Conservation (phyloP, 2,329 filamentous ascomycete genomes). For the Botrytis deweyae region DNA sequence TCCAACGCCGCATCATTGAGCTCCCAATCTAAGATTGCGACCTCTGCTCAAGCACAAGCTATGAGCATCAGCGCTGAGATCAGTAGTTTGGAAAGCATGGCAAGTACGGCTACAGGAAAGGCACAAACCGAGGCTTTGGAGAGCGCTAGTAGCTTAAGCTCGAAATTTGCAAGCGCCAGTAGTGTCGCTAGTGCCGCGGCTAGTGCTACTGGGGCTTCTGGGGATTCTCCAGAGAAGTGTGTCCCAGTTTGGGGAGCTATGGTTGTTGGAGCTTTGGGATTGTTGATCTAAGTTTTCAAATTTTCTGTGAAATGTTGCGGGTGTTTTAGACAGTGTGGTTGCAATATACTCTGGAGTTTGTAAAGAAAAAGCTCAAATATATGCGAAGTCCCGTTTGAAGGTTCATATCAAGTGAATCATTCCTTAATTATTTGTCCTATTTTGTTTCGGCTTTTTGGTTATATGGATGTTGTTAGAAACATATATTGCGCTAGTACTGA, state of each 20-base stretch:
- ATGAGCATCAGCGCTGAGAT: neutral
- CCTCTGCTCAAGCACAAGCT: neutral
- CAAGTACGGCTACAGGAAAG: slow-evolving; percentile 1
- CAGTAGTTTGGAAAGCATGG: slow-evolving; percentile 1
- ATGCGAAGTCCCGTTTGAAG: neutral
- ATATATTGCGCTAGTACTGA: too few species aligned
- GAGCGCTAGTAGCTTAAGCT: slow-evolving; percentile 8
- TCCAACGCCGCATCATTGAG: neutral
- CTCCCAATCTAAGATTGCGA: neutral
- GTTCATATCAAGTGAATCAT: fast-evolving
- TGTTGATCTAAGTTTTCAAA: neutral
- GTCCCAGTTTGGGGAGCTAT: neutral
- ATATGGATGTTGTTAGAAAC: neutral
- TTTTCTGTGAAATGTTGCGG: neutral
- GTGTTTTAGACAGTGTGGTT: neutral
- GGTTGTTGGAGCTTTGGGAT: neutral
- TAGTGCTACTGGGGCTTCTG: neutral
- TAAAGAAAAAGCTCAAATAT: neutral
- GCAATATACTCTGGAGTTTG: neutral
- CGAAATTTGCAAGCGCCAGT: neutral
- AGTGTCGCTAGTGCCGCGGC: neutral
- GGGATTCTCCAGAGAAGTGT: neutral
- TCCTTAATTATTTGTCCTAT: neutral
- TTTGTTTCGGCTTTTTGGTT: neutral
- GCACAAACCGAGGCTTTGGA: neutral